Evolutionary conservation across 2,329 filamentous ascomycete genomes (phyloP), one percentile per base, ranked within the genome.

Genomic region (Ophiocordyceps sinensis): DNA sequence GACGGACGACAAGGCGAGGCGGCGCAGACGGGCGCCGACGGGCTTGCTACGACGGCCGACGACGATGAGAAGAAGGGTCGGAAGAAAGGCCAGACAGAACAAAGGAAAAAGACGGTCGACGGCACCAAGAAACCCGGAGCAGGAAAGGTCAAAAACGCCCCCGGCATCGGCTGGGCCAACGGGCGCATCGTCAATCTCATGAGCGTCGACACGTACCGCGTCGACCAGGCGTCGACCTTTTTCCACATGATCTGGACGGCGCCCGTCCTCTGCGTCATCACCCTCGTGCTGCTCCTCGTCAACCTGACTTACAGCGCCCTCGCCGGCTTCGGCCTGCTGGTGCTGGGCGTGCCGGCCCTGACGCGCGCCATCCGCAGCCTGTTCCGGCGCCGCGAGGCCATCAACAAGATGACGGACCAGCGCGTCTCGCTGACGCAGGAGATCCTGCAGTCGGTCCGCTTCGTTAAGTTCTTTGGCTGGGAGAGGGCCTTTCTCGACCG

Each of bases 391-490:
- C 77, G 91, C 53, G 77, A 76, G 51, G 68, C 61, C 28, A 95
- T 96, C 67, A 96, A 95, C 70, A 88, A 87, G 53, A 76, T 95
- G 45, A 96, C 89, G 2, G 89, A 96, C 56, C 84, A 93, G 62
- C 77, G 89, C 47, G 88, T 96, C 8, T 83, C 83, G 40, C 66
- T 96, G 29, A 95, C 87, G 0, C 88, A 95, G 56, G 89, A 96
- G 56, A 94, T 96, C 40, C 55, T 96, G 13, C 82, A 87, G 50
- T 85, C 86, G 0, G 88, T 95, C 21, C 77, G 88, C 23, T 95
- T 96, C 54, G 89, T 96, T 62, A 96, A 96, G 59, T 95, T 78
- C 59, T 96, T 95, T 56, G 88, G 87, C 8, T 96, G 89, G 89
- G 89, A 96, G 57, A 81, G 74, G 43, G 82, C 85, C 29, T 95